Base-by-base conservation (phyloP, 495 filamentous ascomycete genomes). In the Penicillium bialowiezense region DNA sequence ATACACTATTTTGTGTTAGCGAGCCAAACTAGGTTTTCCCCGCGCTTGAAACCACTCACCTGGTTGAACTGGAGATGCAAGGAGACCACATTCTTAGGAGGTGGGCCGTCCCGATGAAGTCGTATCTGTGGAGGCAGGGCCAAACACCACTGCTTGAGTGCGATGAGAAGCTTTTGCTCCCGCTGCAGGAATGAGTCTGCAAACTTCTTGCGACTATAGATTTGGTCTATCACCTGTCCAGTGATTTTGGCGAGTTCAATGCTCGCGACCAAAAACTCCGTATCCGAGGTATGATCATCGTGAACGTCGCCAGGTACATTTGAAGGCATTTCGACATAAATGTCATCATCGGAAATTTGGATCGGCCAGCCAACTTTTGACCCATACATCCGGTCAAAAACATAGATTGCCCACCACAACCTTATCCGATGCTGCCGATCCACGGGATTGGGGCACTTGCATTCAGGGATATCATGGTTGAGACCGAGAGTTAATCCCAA, bases 41-140 rank as follows among this genome's bases (percentile, higher is more conserved):
- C n/a, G 3, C 5, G 8, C 5, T 15, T 19, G n/a, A 7, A 7
- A 8, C 14, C 6, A 54, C 49, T 40, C 23, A 59, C 65, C 48
- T 69, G 63, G 29, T 69, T 67, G 21, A 69, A 67, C 38, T 66
- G 63, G 10, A 69, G 48, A 59, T 67, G 65, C 17, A 67, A 35
- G 0, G 65, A 64, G 2, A 58, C 41, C 5, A 69, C 59, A 28
- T 67, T 59, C 23, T 61, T 63, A 1, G 54, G 50, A 7, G 29
- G 21, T 6, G 51, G 44, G 5, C 54, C 50, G 21, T 58, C 58
- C 5, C 50, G 37, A 17, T 41, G 54, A 24, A 65, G 50, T 8
- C 53, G 44, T 32, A 65, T 48, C 35, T 65, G 59, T 2, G 41
- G 44, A 17, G 68, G 66, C 4, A 71, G 52, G 5, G 47, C 47